A percentile compares a stretch with the other conserved stretches of the same genome.
phyloP scores from a whole-genome alignment of 768 basidiomycete genomes.

The Hydnomerulius pinastri region DNA sequence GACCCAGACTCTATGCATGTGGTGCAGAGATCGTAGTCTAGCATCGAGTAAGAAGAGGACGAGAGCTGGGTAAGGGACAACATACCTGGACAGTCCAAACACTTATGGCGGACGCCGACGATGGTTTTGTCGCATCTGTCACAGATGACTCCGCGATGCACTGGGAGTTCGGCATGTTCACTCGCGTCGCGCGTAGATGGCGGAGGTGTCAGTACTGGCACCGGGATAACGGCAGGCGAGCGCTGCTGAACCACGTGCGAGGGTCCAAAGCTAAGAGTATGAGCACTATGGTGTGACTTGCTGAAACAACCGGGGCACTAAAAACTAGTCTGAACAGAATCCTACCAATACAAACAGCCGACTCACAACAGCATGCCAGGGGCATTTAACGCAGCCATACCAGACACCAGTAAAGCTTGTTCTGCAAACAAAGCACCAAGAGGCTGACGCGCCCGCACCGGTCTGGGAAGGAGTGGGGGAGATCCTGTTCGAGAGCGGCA shows the following conservation, averaged over 20 bases:
- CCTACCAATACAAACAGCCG: neutral
- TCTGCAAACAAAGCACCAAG: slow-evolving; percentile 35
- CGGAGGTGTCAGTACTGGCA: neutral
- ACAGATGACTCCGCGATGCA: slow-evolving; percentile 65
- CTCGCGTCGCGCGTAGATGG: neutral
- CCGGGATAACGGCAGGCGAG: neutral
- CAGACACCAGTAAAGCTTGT: slow-evolving; percentile 23
- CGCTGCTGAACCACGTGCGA: slow-evolving; percentile 28
- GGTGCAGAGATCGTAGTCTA: slow-evolving; percentile 76
- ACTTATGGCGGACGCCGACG: slow-evolving; percentile 75
- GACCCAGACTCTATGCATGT: slow-evolving; percentile 51
- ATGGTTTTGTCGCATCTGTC: slow-evolving; percentile 61
- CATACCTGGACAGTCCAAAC: slow-evolving; percentile 72
- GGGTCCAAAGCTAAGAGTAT: slow-evolving; percentile 34
- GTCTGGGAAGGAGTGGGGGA: neutral
- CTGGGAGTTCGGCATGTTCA: slow-evolving; percentile 1
- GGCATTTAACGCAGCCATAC: slow-evolving; percentile 35
- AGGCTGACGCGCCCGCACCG: neutral
- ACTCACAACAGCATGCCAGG: slow-evolving; percentile 34
- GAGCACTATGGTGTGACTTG: slow-evolving; percentile 26
- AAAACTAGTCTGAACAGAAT: slow-evolving; percentile 9
- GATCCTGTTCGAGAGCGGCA: neutral
- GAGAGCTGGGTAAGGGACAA: neutral
- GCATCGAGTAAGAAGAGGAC: slow-evolving; percentile 1
- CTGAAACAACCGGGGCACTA: slow-evolving; percentile 31